Evolutionary conservation across 2,329 filamentous ascomycete species (phyloP).

Genomic region (Phyllosticta citribraziliensis): DNA sequence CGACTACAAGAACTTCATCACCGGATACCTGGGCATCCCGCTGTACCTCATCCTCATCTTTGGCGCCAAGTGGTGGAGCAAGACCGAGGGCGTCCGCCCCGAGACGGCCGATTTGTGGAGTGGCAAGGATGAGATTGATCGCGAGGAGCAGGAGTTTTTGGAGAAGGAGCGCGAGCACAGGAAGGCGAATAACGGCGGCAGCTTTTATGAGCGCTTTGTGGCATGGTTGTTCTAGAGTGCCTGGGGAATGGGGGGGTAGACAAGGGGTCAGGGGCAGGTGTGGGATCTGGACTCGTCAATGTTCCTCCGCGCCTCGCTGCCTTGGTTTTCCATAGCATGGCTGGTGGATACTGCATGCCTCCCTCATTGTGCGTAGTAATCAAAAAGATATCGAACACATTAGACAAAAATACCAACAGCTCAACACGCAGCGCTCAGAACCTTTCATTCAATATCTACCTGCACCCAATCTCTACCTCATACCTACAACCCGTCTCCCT

Average conservation of each 20-base stretch:
- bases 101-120: slow-evolving; percentile 58
- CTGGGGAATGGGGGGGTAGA: neutral
- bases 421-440: too few species aligned
- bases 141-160: slow-evolving; percentile 61
- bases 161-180: slow-evolving; percentile 40
- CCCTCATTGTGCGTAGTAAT: too few species aligned
- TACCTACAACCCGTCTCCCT: too few species aligned
- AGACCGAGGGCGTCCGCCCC: slow-evolving; percentile 46
- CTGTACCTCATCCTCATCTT: slow-evolving; percentile 61
- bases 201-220: slow-evolving; percentile 49
- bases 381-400: too few species aligned
- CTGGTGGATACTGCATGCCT: too few species aligned
- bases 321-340: too few species aligned
- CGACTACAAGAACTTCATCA: slow-evolving; percentile 64
- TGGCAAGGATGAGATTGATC: slow-evolving; percentile 64
- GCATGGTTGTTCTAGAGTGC: slow-evolving; percentile 49
- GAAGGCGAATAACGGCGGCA: slow-evolving; percentile 22
- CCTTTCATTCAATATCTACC: too few species aligned
- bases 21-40: slow-evolving; percentile 67
- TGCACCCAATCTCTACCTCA: too few species aligned
- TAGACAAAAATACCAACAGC: too few species aligned
- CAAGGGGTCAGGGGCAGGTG: too few species aligned
- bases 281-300: too few species aligned
- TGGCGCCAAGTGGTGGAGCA: slow-evolving; percentile 53
- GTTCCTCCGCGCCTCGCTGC: too few species aligned